phyloP scores from a whole-genome alignment of 108 stramenopile genomes.

The Discostella pseudostelligera region DNA sequence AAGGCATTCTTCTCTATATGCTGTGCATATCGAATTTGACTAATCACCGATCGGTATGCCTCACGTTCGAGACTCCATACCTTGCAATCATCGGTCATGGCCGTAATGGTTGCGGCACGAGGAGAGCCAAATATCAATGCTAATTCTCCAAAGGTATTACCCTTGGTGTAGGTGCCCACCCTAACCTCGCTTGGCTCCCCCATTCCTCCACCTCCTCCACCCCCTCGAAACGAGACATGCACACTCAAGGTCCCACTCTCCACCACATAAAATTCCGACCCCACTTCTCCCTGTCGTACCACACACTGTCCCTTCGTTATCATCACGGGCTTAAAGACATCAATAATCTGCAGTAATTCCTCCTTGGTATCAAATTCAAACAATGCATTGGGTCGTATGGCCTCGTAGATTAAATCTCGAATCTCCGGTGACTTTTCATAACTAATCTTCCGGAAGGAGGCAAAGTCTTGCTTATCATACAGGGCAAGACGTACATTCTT shows the following conservation, averaged over 20 bases:
- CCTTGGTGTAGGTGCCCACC: constrained; percentile 50
- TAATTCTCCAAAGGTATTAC: constrained; percentile 67
- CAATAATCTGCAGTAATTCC: constrained; percentile 65
- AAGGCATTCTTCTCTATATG: constrained; percentile 56
- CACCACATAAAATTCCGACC: constrained; percentile 80
- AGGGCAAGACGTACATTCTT: constrained; percentile 21
- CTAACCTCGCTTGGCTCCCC: constrained; percentile 20
- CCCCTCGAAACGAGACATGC: constrained; percentile 1
- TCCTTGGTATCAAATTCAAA: constrained; percentile 59
- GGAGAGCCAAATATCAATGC: constrained; percentile 85
- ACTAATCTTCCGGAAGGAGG: constrained; percentile 18
- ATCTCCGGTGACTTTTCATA: constrained; percentile 31
- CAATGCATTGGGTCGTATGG: constrained; percentile 60
- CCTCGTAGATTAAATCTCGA: constrained; percentile 52
- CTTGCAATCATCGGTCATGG: constrained; percentile 46
- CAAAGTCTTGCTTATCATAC: constrained; percentile 42
- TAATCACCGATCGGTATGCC: constrained; percentile 66
- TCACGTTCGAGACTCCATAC: constrained; percentile 83
- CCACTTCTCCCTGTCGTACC: constrained; percentile 74
- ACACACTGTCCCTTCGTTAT: constrained; percentile 44
- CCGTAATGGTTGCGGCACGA: constrained; percentile 84
- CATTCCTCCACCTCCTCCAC: neutral
- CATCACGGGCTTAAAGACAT: constrained; percentile 59
- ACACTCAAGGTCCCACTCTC: constrained; percentile 28
- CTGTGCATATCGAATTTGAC: constrained; percentile 56